Percentiles rank a stretch among this genome's conserved stretches.
Evolutionary conservation across 1,284 basidiomycete species (phyloP).

Genomic region (Heliocybe sulcata): DNA sequence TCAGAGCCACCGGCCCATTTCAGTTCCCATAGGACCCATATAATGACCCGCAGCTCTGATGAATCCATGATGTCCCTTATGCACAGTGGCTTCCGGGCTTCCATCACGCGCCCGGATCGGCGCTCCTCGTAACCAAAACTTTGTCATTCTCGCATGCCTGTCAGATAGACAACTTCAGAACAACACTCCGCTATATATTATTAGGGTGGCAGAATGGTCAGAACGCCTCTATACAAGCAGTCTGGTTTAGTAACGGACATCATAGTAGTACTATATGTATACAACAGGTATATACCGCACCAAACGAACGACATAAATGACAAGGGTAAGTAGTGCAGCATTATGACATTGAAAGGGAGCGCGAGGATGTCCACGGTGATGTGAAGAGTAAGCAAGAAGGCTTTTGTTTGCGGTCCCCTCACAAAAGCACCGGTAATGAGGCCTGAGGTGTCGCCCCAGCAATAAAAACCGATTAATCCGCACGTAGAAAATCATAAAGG

Average conservation of each 20-base stretch:
- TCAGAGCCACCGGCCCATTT: too few species aligned
- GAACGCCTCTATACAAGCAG: not conserved
- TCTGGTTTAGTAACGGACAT: not conserved
- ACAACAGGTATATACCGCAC: not conserved
- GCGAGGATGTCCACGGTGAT: conserved; percentile 29
- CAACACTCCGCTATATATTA: not conserved
- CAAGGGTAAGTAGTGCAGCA: not conserved
- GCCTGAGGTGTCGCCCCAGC: not conserved
- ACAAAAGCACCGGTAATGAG: not conserved
- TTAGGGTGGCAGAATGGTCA: not conserved
- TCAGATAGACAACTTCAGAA: not conserved
- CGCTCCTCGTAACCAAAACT: too few species aligned
- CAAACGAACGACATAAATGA: not conserved
- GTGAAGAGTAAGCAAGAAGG: not conserved
- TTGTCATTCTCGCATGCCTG: too few species aligned
- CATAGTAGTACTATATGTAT: conserved; percentile 1
- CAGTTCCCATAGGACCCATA: too few species aligned
- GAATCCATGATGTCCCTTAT: too few species aligned
- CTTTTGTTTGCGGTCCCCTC: not conserved
- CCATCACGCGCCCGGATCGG: too few species aligned
- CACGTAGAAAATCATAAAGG: not conserved
- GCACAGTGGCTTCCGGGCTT: too few species aligned
- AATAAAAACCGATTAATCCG: not conserved
- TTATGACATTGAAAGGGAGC: not conserved
- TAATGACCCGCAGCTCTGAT: too few species aligned